Evolutionary conservation across 2,329 filamentous ascomycete species (phyloP), one percentile per base, ranked within the genome.

Genomic region (Parafenestella ontariensis): DNA sequence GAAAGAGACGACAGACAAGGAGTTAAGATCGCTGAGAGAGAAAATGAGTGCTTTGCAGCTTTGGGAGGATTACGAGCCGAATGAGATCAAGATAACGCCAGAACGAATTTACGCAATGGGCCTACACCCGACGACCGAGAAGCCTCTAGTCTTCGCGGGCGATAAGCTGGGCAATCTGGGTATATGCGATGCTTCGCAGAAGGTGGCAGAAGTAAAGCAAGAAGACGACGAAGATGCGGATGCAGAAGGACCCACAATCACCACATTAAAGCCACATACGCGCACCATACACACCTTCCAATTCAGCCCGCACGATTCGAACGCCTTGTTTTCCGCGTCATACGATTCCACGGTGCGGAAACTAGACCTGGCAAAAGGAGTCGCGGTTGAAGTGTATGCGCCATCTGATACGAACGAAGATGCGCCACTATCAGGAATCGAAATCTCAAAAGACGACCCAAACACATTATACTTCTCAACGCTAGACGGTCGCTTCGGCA

Each of bases 261-360:
- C 91, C 0, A 93, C 91, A 0, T 89, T 97, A 72, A 96, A 98
- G 70, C 88, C 91, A 0, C 95, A 99, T 64, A 88, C 90, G 0
- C 84, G 93, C 10, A 97, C 95, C 0, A 96, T 99, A 46, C 88
- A 91, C 1, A 88, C 90, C 0, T 92, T 98, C 71, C 84, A 90
- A 24, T 91, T 96, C 64, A 87, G 90, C 0, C 85, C 89, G 0
- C 82, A 84, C 13, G 90, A 96, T 52, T 80, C 85, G 0, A 92
- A 92, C 37, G 84, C 87, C 0, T 82, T 99, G 0, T 96, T 89
- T 68, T 91, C 92, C 0, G 87, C 90, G 0, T 97, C 93, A 0
- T 98, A 99, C 73, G 95, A 99, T 76, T 95, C 91, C 0, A 93
- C 92, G 0, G 91, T 99, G 50, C 87, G 95, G 3, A 91, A 90